Percentiles rank a stretch among this genome's conserved stretches.
These are phyloP conservation scores for Tuber umbilicatum DNA, from an alignment of 495 filamentous ascomycete species.

Conservation along the genomic window DNA sequence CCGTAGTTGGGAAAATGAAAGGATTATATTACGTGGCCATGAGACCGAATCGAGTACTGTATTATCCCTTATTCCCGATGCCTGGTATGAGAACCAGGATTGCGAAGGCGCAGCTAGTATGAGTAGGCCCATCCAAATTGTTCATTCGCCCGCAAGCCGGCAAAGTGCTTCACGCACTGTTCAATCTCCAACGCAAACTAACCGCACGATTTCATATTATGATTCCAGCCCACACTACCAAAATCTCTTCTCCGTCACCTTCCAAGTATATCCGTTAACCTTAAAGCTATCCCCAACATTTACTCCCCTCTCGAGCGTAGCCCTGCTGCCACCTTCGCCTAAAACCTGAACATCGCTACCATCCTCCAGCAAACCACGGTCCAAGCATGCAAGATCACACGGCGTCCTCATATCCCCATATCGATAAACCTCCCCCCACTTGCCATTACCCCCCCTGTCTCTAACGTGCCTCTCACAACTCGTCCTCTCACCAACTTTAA, in stretches of 20 bases:
- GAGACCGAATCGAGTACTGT: not conserved
- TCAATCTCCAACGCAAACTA: not conserved
- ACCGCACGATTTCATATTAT: not conserved
- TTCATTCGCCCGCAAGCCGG: not conserved
- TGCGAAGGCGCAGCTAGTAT: not conserved
- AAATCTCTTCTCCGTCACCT: constrained; percentile 20
- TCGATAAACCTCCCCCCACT: constrained; percentile 28
- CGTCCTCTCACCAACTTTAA: constrained; percentile 53
- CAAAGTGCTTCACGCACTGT: not conserved
- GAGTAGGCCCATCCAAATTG: not conserved
- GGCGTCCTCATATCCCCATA: constrained; percentile 17
- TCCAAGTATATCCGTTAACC: constrained; percentile 27
- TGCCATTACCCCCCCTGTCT: constrained; percentile 38
- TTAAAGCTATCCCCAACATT: constrained; percentile 17
- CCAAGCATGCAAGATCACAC: constrained; percentile 28
- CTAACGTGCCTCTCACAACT: constrained; percentile 49
- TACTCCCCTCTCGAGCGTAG: constrained; percentile 16
- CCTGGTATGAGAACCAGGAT: not conserved
- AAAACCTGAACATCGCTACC: not conserved
- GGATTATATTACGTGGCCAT: not conserved
- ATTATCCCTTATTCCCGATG: no score
- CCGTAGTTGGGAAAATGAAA: not conserved
- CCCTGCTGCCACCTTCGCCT: not conserved
- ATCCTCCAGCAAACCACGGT: not conserved
- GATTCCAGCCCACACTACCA: constrained; percentile 16